Evolutionary conservation across 129 eudicot species (phyloP).

Genomic region (Tagetes erecta): DNA sequence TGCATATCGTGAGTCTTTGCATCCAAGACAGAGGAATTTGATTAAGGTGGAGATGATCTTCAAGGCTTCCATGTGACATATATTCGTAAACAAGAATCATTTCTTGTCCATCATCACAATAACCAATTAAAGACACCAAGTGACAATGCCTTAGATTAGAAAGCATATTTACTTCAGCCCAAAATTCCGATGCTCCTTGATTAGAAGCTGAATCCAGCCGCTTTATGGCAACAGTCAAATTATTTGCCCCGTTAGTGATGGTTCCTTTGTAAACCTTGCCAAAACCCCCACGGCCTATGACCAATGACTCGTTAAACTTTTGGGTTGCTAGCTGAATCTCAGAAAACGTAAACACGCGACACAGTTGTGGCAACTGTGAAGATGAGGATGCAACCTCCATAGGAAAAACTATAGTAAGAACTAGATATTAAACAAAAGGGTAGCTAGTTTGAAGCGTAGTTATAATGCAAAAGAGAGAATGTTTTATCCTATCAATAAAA

Average conservation of each 20-base stretch:
- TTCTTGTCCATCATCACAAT: not conserved
- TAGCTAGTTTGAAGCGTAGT: not conserved
- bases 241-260: not conserved
- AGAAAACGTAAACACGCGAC: not conserved
- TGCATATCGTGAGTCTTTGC: slow-evolving; percentile 19
- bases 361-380: not conserved
- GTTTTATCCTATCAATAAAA: not conserved
- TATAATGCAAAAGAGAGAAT: not conserved
- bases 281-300: slow-evolving; percentile 19
- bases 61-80: not conserved
- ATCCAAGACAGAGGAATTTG: slow-evolving; percentile 7
- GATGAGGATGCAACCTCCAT: not conserved
- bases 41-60: not conserved
- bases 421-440: not conserved
- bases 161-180: slow-evolving; percentile 14
- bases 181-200: slow-evolving; percentile 18
- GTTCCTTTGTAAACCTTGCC: slow-evolving; percentile 26
- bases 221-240: not conserved
- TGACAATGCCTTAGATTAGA: slow-evolving; percentile 6
- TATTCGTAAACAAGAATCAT: slow-evolving; percentile 21
- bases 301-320: slow-evolving; percentile 22
- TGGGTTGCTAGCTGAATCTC: slow-evolving; percentile 20
- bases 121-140: slow-evolving; percentile 23
- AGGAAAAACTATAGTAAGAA: not conserved
- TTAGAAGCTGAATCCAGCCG: slow-evolving; percentile 15